phyloP scores from a whole-genome alignment of 2,329 filamentous ascomycete species.

The Sarocladiaceae sp. region DNA sequence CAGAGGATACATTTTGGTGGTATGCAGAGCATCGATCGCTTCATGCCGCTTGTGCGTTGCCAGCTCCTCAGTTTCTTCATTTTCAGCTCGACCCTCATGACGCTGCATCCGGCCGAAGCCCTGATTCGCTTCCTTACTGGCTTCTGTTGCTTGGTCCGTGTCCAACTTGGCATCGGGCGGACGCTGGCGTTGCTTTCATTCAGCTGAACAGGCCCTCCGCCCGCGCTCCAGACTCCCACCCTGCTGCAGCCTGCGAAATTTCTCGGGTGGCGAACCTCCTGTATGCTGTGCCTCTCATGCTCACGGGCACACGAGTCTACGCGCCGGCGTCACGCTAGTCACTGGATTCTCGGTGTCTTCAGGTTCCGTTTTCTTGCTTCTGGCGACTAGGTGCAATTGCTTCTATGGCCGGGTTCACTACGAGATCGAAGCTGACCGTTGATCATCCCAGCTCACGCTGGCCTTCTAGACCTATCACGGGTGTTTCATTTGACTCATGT shows the following conservation, averaged over 20 bases:
- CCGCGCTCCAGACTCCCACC: background rate
- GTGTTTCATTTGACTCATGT: background rate
- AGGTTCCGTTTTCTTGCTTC: background rate
- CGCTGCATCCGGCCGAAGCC: no score
- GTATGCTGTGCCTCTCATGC: background rate
- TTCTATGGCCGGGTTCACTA: conserved; percentile 4
- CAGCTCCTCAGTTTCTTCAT: background rate
- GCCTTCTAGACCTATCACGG: no score
- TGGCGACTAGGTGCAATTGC: background rate
- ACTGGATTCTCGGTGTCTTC: no score
- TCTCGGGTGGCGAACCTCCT: no score
- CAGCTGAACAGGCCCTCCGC: background rate
- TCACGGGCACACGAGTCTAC: no score
- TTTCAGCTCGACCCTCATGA: no score
- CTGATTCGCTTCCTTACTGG: no score
- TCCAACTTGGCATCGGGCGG: background rate
- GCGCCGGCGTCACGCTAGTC: no score
- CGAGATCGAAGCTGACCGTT: no score
- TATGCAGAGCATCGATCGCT: background rate
- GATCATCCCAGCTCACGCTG: no score
- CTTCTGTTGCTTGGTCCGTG: background rate
- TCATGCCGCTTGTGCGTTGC: background rate
- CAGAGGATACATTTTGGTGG: no score
- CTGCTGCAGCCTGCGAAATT: background rate
- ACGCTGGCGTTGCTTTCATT: background rate